phyloP scores from a whole-genome alignment of 768 basidiomycete species.

The Mycena belliarum region DNA sequence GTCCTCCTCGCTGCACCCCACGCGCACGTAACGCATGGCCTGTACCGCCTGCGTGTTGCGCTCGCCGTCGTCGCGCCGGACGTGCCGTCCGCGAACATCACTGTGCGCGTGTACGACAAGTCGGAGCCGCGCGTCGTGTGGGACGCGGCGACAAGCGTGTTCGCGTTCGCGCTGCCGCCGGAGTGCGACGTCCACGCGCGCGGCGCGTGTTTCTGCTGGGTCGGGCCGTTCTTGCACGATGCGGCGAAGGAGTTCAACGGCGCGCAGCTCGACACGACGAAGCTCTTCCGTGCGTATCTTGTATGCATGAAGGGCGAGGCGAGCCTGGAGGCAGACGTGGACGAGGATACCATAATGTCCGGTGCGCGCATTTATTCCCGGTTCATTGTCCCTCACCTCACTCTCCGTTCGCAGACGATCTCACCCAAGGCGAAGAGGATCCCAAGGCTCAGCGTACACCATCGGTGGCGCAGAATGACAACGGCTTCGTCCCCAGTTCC shows the following conservation, averaged over 20 bases:
- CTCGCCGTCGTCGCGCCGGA: neutral
- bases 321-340: neutral
- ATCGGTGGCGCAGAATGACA: too few species aligned
- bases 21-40: neutral
- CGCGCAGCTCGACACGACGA: neutral
- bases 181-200: neutral
- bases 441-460: too few species aligned
- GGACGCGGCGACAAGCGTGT: neutral
- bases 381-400: too few species aligned
- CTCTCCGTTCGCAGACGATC: too few species aligned
- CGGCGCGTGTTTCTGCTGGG: conserved; percentile 2
- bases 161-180: neutral
- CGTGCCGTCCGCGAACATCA: neutral
- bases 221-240: neutral
- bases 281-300: neutral
- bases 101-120: neutral
- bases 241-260: neutral
- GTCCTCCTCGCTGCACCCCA: neutral
- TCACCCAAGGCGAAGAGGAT: too few species aligned
- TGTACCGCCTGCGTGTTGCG: neutral
- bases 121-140: neutral
- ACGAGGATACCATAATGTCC: too few species aligned
- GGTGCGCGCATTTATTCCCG: too few species aligned
- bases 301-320: neutral
- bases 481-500: too few species aligned